Evolutionary conservation across 2,329 filamentous ascomycete species (phyloP).

Genomic region (Magnaporthales sp.): DNA sequence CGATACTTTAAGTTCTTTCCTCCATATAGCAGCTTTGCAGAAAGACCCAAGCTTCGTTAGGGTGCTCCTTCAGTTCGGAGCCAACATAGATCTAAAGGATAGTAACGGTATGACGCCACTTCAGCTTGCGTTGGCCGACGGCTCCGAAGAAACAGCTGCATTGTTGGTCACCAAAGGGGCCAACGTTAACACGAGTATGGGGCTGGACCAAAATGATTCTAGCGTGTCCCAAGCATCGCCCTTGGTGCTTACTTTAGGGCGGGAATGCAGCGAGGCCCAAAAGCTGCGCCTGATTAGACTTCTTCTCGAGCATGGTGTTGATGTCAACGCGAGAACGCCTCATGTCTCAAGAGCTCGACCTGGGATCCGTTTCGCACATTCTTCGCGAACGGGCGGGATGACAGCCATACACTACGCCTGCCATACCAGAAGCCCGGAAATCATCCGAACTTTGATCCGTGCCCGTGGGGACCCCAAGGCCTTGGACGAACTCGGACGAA

Average conservation of each 20-base stretch:
- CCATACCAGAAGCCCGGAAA: not conserved
- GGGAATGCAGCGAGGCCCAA: not conserved
- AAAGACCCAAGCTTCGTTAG: not conserved
- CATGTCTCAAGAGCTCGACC: too few relatives aligned
- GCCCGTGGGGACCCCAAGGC: not conserved
- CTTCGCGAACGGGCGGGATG: not conserved
- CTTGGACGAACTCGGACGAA: not conserved
- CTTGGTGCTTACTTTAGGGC: not conserved
- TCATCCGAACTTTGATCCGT: not conserved
- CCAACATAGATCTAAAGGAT: not conserved
- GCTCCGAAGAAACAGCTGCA: not conserved
- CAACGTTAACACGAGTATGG: not conserved
- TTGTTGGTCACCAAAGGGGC: not conserved
- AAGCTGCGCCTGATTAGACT: not conserved
- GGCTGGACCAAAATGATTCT: not conserved
- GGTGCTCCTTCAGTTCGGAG: not conserved
- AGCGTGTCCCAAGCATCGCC: too few relatives aligned
- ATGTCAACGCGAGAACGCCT: not conserved
- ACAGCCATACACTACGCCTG: not conserved
- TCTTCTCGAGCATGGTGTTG: not conserved
- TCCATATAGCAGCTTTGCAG: not conserved
- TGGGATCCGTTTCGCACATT: too few relatives aligned
- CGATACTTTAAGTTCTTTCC: not conserved
- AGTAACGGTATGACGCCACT: not conserved
- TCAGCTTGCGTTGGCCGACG: not conserved